Percentiles rank a stretch among this genome's conserved stretches.
These are phyloP conservation scores for Fusarium nematophilum DNA, from an alignment of 2,329 filamentous ascomycete species.

Conservation along the genomic window DNA sequence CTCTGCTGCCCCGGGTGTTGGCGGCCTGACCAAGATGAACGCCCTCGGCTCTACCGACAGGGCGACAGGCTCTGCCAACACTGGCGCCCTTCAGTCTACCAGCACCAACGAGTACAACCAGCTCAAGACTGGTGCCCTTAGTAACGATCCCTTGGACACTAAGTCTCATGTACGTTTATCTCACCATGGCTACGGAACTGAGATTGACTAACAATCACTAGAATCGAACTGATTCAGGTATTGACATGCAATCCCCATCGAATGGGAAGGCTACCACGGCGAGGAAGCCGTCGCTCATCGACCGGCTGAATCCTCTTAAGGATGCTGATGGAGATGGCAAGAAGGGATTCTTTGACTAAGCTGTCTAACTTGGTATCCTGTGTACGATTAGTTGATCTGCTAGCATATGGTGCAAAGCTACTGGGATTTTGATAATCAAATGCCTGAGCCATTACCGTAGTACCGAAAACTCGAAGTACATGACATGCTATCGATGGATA, in stretches of 20 bases:
- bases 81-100: slow-evolving; percentile 20
- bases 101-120: slow-evolving; percentile 1
- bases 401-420: slow-evolving; percentile 6
- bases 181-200: fast-evolving
- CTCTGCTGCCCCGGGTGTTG: background rate
- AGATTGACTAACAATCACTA: slow-evolving; percentile 3
- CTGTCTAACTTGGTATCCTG: background rate
- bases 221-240: slow-evolving; percentile 27
- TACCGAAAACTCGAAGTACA: no score
- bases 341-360: slow-evolving; percentile 35
- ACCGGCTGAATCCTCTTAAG: slow-evolving; percentile 37
- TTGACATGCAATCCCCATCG: slow-evolving; percentile 3
- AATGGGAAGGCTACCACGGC: background rate
- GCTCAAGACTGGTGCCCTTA: slow-evolving; percentile 24
- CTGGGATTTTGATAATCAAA: background rate
- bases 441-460: no score
- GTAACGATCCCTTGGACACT: slow-evolving; percentile 25
- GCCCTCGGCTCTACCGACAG: background rate
- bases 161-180: slow-evolving; percentile 15
- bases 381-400: slow-evolving; percentile 24
- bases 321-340: slow-evolving; percentile 40
- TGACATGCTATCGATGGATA: no score
- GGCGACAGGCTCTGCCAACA: slow-evolving; percentile 7
- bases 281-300: slow-evolving; percentile 32
- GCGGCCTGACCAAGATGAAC: background rate